A percentile compares a stretch with the other conserved stretches of the same genome.
Conservation (phyloP, 257 asterid genomes). For the Solanum corneliomulleri region DNA sequence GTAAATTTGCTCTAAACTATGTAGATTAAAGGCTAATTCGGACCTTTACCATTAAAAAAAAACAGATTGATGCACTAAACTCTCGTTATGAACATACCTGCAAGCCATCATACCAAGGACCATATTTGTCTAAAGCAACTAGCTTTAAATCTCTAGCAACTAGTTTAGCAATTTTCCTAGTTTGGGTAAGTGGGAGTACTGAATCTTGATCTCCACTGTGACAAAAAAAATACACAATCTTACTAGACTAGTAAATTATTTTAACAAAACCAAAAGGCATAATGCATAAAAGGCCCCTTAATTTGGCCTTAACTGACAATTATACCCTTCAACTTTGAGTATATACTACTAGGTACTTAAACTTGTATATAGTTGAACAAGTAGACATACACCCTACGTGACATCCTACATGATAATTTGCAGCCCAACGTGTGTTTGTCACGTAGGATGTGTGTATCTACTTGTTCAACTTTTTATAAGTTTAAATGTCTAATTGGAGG, state of each 20-base stretch:
- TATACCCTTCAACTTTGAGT: no score
- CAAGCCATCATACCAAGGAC: conserved; percentile 20
- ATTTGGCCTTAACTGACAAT: no score
- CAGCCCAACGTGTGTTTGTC: no score
- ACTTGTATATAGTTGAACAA: no score
- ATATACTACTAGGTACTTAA: no score
- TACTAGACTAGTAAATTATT: neutral
- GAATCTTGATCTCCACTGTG: conserved; percentile 22
- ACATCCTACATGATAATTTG: no score
- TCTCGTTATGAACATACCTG: neutral
- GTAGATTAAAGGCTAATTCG: fast-evolving
- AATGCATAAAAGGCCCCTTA: no score
- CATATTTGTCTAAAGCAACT: neutral
- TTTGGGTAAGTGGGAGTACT: conserved; percentile 12
- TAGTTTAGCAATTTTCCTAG: conserved; percentile 4
- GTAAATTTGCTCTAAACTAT: no score
- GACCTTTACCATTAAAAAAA: fast-evolving
- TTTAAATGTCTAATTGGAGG: no score
- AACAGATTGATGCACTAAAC: fast-evolving
- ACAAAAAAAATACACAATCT: neutral
- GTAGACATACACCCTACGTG: no score
- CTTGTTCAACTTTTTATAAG: no score
- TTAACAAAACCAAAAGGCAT: neutral
- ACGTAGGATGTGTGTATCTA: no score
- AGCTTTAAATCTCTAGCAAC: conserved; percentile 8